phyloP scores from a whole-genome alignment of 306 rosid genomes.

The Fragaria nilgerrensis region DNA sequence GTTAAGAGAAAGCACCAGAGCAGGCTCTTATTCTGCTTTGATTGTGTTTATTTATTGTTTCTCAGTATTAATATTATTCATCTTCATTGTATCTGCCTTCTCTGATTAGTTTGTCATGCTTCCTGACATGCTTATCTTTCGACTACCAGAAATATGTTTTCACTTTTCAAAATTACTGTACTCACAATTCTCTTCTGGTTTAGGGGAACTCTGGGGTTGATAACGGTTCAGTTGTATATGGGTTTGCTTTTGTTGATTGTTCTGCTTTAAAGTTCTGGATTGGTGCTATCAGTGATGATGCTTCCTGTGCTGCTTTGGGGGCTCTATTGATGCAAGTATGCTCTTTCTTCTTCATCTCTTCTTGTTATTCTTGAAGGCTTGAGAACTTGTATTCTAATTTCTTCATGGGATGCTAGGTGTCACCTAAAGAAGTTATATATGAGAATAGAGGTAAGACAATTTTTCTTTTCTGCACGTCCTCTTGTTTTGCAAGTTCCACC shows the following conservation, averaged over 20 bases:
- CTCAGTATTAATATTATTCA: not conserved
- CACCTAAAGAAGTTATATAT: slow-evolving; percentile 83
- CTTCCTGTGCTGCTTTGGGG: slow-evolving; percentile 85
- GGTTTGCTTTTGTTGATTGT: slow-evolving; percentile 94
- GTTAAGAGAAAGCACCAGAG: not conserved
- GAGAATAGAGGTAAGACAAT: slow-evolving; percentile 63
- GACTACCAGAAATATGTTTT: not conserved
- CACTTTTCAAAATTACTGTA: not conserved
- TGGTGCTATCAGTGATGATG: slow-evolving; percentile 81
- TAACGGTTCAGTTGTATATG: slow-evolving; percentile 66
- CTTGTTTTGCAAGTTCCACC: slow-evolving; percentile 20
- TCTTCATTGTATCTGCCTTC: not conserved
- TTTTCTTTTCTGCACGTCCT: slow-evolving; percentile 9
- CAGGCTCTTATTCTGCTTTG: not conserved
- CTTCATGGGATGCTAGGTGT: slow-evolving; percentile 56
- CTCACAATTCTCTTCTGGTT: not conserved
- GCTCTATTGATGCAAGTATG: slow-evolving; percentile 89
- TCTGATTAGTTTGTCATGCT: slow-evolving; percentile 7
- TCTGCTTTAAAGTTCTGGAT: slow-evolving; percentile 85
- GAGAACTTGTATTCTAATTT: slow-evolving; percentile 22
- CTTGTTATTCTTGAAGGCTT: slow-evolving; percentile 21
- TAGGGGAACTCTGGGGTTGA: slow-evolving; percentile 53
- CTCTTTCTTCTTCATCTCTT: slow-evolving; percentile 22
- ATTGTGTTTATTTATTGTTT: not conserved
- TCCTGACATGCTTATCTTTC: not conserved